A percentile compares a stretch with the other conserved stretches of the same genome.
phyloP scores from a whole-genome alignment of 805 yeast species.

The Komagataella pseudopastoris region DNA sequence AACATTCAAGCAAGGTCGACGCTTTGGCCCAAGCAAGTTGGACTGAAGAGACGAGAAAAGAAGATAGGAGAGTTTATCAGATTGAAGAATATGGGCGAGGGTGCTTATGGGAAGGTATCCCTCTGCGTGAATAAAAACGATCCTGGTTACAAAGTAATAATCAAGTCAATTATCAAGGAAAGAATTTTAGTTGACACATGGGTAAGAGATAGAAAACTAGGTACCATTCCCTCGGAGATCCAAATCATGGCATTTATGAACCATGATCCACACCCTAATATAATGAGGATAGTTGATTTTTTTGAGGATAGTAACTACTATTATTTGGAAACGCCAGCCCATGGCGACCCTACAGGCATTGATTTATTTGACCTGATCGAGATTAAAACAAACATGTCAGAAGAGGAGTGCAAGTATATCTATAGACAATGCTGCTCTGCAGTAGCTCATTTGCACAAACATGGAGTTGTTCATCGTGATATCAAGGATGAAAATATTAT shows the following conservation, averaged over 20 bases:
- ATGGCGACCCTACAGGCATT: slow-evolving; percentile 80
- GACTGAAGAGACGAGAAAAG: slow-evolving; percentile 57
- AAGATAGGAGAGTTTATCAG: slow-evolving; percentile 58
- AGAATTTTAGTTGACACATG: slow-evolving; percentile 92
- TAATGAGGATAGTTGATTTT: slow-evolving; percentile 74
- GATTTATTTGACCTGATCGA: slow-evolving; percentile 91
- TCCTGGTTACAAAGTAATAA: slow-evolving; percentile 51
- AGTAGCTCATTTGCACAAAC: slow-evolving; percentile 77
- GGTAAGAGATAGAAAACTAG: slow-evolving; percentile 85
- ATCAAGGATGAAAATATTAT: slow-evolving; percentile 31
- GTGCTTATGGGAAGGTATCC: slow-evolving; percentile 93
- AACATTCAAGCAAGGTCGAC: slow-evolving; percentile 21
- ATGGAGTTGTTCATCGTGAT: slow-evolving; percentile 92
- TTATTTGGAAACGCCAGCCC: slow-evolving; percentile 84
- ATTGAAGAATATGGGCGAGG: slow-evolving; percentile 79
- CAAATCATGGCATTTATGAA: slow-evolving; percentile 81
- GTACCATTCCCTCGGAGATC: slow-evolving; percentile 94
- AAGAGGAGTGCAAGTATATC: slow-evolving; percentile 62
- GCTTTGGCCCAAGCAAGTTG: slow-evolving; percentile 44
- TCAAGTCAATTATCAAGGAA: slow-evolving; percentile 85
- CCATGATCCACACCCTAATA: slow-evolving; percentile 72
- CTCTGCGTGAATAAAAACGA: slow-evolving; percentile 58
- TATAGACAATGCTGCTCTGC: slow-evolving; percentile 74
- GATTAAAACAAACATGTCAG: slow-evolving; percentile 68
- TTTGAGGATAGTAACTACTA: slow-evolving; percentile 87